Percentiles rank a stretch among this genome's conserved stretches.
These are phyloP conservation scores for Termitomyces sp. DNA, from an alignment of 768 basidiomycete species.

Conservation along the genomic window DNA sequence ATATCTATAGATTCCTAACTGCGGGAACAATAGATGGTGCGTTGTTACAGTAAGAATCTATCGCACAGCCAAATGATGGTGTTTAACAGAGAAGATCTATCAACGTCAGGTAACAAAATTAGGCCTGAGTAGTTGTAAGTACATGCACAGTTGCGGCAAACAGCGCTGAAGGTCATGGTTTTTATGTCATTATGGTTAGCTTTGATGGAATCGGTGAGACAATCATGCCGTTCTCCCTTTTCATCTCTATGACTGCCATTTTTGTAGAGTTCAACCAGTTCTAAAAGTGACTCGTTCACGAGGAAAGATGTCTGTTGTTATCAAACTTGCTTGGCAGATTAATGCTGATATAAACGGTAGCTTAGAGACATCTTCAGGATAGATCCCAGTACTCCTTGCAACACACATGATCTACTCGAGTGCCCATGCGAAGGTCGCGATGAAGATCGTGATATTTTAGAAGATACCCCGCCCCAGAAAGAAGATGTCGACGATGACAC, in stretches of 20 bases:
- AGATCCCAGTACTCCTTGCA: conserved; percentile 70
- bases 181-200: conserved; percentile 31
- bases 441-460: conserved; percentile 21
- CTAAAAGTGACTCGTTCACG: conserved; percentile 82
- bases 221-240: not conserved
- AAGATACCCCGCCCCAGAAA: conserved; percentile 17
- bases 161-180: not conserved
- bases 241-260: not conserved
- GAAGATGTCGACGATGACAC: conserved; percentile 20
- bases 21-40: conserved; percentile 86
- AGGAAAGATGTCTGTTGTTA: conserved; percentile 64
- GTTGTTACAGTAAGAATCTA: not conserved
- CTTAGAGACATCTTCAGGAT: conserved; percentile 92
- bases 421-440: conserved; percentile 54
- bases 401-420: conserved; percentile 88
- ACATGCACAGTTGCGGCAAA: not conserved
- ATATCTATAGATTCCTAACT: conserved; percentile 83
- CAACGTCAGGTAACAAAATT: conserved; percentile 94
- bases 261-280: conserved; percentile 30
- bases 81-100: conserved; percentile 72
- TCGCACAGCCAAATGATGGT: not conserved
- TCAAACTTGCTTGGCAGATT: not conserved
- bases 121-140: conserved; percentile 80
- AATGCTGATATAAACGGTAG: conserved; percentile 31
- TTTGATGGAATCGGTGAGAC: conserved; percentile 61